Conservation (phyloP, 2,329 filamentous ascomycete genomes). For the Elsinoe perseae region DNA sequence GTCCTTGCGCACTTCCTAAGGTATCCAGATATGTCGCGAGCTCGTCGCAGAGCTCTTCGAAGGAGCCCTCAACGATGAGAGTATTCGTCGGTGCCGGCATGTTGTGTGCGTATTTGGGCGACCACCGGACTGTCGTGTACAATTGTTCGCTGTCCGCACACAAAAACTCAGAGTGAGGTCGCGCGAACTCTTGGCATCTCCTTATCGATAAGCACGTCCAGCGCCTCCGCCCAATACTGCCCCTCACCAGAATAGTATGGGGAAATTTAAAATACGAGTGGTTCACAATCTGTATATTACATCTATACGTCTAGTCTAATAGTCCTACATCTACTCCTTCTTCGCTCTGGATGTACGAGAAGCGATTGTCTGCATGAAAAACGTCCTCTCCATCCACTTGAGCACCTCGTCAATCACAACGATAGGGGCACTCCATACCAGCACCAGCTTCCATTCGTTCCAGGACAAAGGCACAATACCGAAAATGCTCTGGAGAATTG, state of each 20-base stretch:
- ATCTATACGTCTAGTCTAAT: background rate
- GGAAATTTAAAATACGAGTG: background rate
- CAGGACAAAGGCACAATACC: conserved; percentile 80
- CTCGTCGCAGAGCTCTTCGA: conserved; percentile 87
- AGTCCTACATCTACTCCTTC: conserved; percentile 16
- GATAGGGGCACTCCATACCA: conserved; percentile 82
- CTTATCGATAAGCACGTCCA: conserved; percentile 9
- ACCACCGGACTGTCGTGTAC: background rate
- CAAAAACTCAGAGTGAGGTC: conserved; percentile 14
- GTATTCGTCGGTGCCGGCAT: conserved; percentile 19
- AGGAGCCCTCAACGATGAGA: conserved; percentile 73
- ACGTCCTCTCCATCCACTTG: conserved; percentile 60
- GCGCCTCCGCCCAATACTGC: background rate
- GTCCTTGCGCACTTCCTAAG: conserved; percentile 56
- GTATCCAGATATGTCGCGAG: conserved; percentile 89
- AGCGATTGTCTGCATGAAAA: conserved; percentile 26
- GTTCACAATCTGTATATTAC: background rate
- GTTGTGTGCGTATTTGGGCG: background rate
- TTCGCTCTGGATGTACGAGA: conserved; percentile 16
- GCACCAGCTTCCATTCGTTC: conserved; percentile 86
- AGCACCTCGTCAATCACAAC: conserved; percentile 81
- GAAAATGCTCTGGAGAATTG: conserved; percentile 81
- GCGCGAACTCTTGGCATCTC: conserved; percentile 9
- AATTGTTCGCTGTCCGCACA: background rate
- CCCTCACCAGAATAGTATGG: background rate